These are phyloP conservation scores for Lyophyllum semitale DNA, from an alignment of 768 basidiomycete species.

Conservation along the genomic window DNA sequence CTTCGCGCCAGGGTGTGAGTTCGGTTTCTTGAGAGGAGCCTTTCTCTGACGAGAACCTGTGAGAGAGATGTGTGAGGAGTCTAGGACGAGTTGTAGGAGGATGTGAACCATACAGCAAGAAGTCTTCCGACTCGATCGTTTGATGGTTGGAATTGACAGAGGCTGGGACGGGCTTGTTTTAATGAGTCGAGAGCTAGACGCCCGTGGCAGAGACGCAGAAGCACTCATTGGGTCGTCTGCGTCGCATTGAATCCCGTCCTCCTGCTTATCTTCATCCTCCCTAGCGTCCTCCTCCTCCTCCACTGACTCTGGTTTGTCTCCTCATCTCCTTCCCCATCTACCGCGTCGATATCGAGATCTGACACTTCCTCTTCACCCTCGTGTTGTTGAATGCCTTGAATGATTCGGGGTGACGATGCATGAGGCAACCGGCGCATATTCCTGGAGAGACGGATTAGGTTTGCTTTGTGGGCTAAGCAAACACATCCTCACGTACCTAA, in stretches of 20 bases:
- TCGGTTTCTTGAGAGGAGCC: slow-evolving; percentile 23
- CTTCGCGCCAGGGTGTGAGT: slow-evolving; percentile 56
- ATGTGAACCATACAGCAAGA: slow-evolving; percentile 26
- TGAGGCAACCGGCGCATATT: too few species aligned
- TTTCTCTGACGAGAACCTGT: slow-evolving; percentile 24
- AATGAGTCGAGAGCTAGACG: slow-evolving; percentile 14
- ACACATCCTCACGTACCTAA: too few species aligned
- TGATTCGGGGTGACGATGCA: too few species aligned
- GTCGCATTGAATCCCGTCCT: slow-evolving; percentile 27
- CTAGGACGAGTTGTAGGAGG: slow-evolving; percentile 40
- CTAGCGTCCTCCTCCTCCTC: slow-evolving; percentile 25
- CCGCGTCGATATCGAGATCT: slow-evolving; percentile 43
- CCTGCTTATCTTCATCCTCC: slow-evolving; percentile 44
- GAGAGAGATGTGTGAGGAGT: slow-evolving; percentile 68
- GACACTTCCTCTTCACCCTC: slow-evolving; percentile 30
- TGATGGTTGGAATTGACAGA: slow-evolving; percentile 16
- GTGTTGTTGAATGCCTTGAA: too few species aligned
- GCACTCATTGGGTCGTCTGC: not conserved
- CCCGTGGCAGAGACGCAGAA: not conserved
- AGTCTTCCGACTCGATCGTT: slow-evolving; percentile 40
- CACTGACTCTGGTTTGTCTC: slow-evolving; percentile 25
- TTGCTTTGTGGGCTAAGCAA: too few species aligned
- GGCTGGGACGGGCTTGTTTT: slow-evolving; percentile 22
- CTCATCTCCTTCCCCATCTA: slow-evolving; percentile 37
- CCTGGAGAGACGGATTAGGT: too few species aligned